Evolutionary conservation across 176 grass and related monocot species (phyloP).

Genomic region (Bromus sterilis): DNA sequence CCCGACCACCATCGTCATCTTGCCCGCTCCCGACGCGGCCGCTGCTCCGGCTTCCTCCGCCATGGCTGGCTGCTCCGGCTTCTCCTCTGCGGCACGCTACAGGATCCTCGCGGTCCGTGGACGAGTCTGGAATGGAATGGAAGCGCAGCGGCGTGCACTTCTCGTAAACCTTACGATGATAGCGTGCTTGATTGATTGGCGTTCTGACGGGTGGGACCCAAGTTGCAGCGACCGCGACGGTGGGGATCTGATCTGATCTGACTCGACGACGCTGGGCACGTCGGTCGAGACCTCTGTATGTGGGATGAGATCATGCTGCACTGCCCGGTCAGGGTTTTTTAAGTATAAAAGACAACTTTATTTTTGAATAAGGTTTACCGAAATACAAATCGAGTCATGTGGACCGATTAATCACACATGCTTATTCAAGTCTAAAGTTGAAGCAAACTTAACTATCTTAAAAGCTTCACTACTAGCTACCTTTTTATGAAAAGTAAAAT

Average conservation of each 20-base stretch:
- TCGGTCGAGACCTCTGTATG: background rate
- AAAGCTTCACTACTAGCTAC: too few species aligned
- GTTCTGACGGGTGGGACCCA: background rate
- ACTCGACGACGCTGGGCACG: background rate
- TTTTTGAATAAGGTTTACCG: too few species aligned
- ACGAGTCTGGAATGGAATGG: background rate
- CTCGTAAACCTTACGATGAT: background rate
- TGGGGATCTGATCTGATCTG: background rate
- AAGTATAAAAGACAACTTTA: too few species aligned
- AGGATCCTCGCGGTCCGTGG: background rate
- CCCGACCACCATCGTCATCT: constrained; percentile 72
- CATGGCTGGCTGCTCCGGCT: constrained; percentile 25
- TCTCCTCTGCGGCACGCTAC: background rate
- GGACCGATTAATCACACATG: too few species aligned
- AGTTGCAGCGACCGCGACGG: too few species aligned
- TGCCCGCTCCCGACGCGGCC: background rate
- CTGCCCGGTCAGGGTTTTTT: too few species aligned
- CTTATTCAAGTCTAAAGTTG: too few species aligned
- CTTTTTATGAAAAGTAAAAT: too few species aligned
- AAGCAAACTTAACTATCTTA: too few species aligned
- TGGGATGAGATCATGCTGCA: background rate
- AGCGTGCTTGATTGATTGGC: background rate
- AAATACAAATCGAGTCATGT: too few species aligned
- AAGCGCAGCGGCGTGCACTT: background rate
- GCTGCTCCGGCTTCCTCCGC: background rate